Evolutionary conservation across 2,329 filamentous ascomycete genomes (phyloP), one percentile per base, ranked within the genome.

Genomic region (Exophiala aquamarina): DNA sequence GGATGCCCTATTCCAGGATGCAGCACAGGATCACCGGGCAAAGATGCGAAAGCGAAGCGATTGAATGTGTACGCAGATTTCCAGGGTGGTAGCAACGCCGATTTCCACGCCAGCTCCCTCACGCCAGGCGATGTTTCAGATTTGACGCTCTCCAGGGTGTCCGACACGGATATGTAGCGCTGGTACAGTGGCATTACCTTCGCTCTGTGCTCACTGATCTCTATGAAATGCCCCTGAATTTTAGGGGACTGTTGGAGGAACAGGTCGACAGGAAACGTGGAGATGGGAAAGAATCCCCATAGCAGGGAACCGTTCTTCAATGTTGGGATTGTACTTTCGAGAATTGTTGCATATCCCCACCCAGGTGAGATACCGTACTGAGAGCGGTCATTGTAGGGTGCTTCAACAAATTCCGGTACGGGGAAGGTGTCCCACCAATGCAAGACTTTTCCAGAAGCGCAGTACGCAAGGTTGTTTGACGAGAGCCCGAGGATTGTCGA

Each of bases 271-370:
- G 67, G 55, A 7, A 68, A 60, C 0, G 65, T 67, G 1, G 67
- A 67, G 11, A 71, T 68, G 0, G 73, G 71, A 52, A 72, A 66
- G 53, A 67, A 74, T 0, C 74, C 74, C 42, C 57, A 76, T 0
- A 76, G 41, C 6, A 65, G 55, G 2, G 61, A 60, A 4, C 66
- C 70, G 2, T 48, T 31, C 1, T 59, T 43, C 3, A 74, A 61
- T 3, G 47, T 56, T 2, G 60, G 36, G 4, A 70, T 55, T 0
- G 62, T 73, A 26, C 68, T 72, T 5, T 70, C 68, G 3, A 70
- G 34, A 13, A 76, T 66, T 34, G 63, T 59, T 9, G 65, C 73
- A 47, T 71, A 76, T 0, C 74, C 74, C 73, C 74, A 78, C 15
- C 66, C 70, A 29, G 69, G 67, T 20, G 71, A 69, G 49, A 73